These are phyloP conservation scores for Pinus taeda DNA, from an alignment of 75 land plant species.

Conservation along the genomic window DNA sequence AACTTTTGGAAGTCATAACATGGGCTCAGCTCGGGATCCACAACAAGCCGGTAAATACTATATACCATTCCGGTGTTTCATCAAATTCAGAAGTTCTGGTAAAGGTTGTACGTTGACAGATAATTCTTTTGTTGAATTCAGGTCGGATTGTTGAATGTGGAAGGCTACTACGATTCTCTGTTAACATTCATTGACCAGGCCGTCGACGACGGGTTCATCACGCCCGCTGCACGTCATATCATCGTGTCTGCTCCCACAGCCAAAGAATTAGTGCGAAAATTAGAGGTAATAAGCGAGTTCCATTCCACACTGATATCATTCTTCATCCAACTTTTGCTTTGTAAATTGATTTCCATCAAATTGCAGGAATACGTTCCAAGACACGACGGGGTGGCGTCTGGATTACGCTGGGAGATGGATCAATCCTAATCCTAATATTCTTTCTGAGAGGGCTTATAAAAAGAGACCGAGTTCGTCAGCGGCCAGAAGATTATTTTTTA, in stretches of 20 bases:
- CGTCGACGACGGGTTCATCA: constrained; percentile 45
- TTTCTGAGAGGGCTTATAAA: no score
- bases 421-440: constrained; percentile 2
- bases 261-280: constrained; percentile 23
- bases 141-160: constrained; percentile 55
- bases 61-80: no score
- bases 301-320: neutral
- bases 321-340: no score
- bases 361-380: constrained; percentile 54
- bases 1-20: constrained; percentile 58
- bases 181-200: constrained; percentile 43
- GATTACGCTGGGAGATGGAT: constrained; percentile 66
- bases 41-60: constrained; percentile 44
- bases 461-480: no score
- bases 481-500: no score
- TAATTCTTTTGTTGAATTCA: neutral
- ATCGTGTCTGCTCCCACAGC: constrained; percentile 42
- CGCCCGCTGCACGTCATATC: constrained; percentile 43
- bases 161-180: constrained; percentile 53
- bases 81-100: no score
- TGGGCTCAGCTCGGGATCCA: constrained; percentile 85
- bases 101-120: neutral
- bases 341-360: no score
- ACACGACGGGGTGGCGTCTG: constrained; percentile 36
- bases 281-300: constrained; percentile 24